phyloP scores from a whole-genome alignment of 176 grass and related monocot species.

The Hyparrhenia diplandra region DNA sequence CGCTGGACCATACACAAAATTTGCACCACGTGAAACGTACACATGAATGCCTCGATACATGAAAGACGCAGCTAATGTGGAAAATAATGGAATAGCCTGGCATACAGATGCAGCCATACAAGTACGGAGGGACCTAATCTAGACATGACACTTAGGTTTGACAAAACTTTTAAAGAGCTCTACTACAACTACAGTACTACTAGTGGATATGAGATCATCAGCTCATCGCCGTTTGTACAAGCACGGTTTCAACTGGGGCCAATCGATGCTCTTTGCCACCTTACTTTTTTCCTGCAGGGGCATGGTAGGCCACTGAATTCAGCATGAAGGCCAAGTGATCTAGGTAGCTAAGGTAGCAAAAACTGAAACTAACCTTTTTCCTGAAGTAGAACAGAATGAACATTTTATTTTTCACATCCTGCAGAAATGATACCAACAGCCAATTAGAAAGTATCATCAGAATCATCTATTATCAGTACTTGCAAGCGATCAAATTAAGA shows the following conservation, averaged over 20 bases:
- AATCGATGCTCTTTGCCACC: slow-evolving; percentile 53
- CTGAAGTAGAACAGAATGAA: slow-evolving; percentile 91
- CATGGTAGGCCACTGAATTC: neutral
- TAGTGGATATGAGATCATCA: slow-evolving; percentile 16
- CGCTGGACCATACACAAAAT: neutral
- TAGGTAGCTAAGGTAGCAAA: neutral
- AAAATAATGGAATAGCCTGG: neutral
- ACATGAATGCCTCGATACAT: neutral
- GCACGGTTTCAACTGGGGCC: slow-evolving; percentile 89
- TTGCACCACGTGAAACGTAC: neutral
- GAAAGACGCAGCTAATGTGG: neutral
- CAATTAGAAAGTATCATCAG: neutral
- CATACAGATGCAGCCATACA: neutral
- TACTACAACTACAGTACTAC: neutral
- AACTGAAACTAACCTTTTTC: slow-evolving; percentile 55
- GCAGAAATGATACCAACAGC: slow-evolving; percentile 25
- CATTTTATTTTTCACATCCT: slow-evolving; percentile 94
- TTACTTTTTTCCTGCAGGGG: slow-evolving; percentile 57
- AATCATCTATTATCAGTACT: neutral
- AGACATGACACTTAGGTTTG: neutral
- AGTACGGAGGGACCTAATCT: neutral
- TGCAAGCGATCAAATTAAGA: slow-evolving; percentile 2
- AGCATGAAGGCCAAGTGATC: neutral
- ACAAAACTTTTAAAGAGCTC: neutral
- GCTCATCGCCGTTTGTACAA: slow-evolving; percentile 66